Evolutionary conservation across 805 yeast genomes (phyloP), one percentile per base, ranked within the genome.

Genomic region (Martiniozyma abietophila): DNA sequence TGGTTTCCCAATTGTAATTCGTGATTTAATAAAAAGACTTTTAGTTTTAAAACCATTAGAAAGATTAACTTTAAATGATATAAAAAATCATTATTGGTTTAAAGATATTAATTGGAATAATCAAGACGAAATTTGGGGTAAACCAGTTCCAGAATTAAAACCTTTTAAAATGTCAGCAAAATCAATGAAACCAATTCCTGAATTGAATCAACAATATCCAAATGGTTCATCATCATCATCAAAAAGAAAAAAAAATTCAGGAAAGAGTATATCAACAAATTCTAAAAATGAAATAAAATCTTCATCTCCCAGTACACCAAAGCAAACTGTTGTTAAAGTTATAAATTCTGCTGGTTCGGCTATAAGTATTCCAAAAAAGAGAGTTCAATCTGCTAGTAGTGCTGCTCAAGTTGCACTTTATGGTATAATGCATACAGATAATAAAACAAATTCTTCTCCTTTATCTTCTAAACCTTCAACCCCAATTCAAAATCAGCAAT

Each of bases 131-230:
- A 60, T 82, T 21, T 82, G 94, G 89, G 58, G 59, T 9, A 43
- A 45, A 0, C 15, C 12, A n/a, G 76, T 80, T 3, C 92, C 92
- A 0, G 77, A 68, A 43, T 54, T 78, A 15, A 73, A 78, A 2
- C 85, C 89, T 0, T 82, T 78, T 49, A 80, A 78, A 41, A 66
- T 82, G 56, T 70, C 71, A 34, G 92, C 92, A 1, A 75, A 76
- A 48, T 72, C 89, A 2, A 81, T 82, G 92, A 71, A 76, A 59
- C 79, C 82, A 23, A 64, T 80, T 25, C 86, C 89, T 0, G 74
- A 64, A 38, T 47, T 70, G 19, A 51, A 54, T 27, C 53, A 46
- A 25, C 48, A 46, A 24, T 46, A 40, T 23, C 46, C 49, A 12
- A 39, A 38, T 29, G 15, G 20, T 16, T 27, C 15, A 28, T 28